These are phyloP conservation scores for Fallopia convolvulus DNA, from an alignment of 148 eudicot species.

Conservation along the genomic window DNA sequence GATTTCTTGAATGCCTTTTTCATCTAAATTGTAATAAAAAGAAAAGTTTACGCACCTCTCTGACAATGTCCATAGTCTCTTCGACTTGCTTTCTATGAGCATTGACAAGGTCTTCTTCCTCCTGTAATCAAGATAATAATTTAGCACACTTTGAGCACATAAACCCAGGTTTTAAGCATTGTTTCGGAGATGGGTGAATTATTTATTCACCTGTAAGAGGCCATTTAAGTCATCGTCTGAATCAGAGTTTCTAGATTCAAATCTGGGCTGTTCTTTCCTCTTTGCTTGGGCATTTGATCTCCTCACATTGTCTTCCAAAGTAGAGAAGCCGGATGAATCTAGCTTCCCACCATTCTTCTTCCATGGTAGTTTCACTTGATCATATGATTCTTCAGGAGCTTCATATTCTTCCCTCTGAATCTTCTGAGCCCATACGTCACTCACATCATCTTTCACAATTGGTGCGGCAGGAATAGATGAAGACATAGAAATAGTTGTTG, in stretches of 20 bases:
- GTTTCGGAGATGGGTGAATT: background rate
- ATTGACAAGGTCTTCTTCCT: slow-evolving; percentile 96
- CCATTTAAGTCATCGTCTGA: slow-evolving; percentile 71
- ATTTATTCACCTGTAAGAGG: slow-evolving; percentile 58
- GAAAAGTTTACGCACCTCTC: slow-evolving; percentile 49
- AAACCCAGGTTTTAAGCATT: background rate
- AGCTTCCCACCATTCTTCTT: slow-evolving; percentile 52
- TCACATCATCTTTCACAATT: slow-evolving; percentile 49
- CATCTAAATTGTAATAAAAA: background rate
- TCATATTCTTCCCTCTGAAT: slow-evolving; percentile 62
- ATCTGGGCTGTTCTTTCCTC: slow-evolving; percentile 52
- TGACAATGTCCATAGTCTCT: slow-evolving; percentile 92
- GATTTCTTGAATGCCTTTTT: background rate
- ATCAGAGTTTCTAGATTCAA: slow-evolving; percentile 34
- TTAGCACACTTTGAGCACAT: background rate
- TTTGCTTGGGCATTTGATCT: slow-evolving; percentile 49
- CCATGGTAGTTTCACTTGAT: slow-evolving; percentile 50
- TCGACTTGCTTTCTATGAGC: slow-evolving; percentile 97
- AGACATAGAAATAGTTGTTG: slow-evolving; percentile 55
- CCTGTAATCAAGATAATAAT: slow-evolving; percentile 33
- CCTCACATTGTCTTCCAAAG: slow-evolving; percentile 45
- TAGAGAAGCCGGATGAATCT: slow-evolving; percentile 33
- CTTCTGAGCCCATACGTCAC: slow-evolving; percentile 55
- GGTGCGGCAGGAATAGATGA: slow-evolving; percentile 38
- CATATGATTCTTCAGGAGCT: slow-evolving; percentile 58